Percentiles rank a stretch among this genome's conserved stretches.
Evolutionary conservation across 805 yeast genomes (phyloP).

Genomic region (Debaryomyces castellii): DNA sequence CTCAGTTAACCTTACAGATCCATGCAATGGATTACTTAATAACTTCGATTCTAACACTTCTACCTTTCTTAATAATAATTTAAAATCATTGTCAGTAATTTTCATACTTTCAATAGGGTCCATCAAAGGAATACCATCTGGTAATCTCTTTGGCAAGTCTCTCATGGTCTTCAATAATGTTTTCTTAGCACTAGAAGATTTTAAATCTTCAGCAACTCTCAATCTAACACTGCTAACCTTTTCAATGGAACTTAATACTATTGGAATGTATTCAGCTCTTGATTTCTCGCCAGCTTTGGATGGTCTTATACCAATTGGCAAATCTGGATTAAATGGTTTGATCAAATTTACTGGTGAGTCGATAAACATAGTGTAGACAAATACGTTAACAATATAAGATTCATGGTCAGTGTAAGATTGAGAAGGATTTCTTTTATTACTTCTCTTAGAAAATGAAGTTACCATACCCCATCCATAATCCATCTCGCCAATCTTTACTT

Average conservation of each 20-base stretch:
- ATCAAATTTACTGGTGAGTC: slow-evolving; percentile 84
- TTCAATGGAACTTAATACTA: slow-evolving; percentile 75
- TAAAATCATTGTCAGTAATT: slow-evolving; percentile 79
- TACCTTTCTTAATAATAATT: slow-evolving; percentile 67
- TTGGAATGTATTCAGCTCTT: slow-evolving; percentile 76
- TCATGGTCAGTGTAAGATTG: slow-evolving; percentile 79
- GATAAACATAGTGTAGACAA: slow-evolving; percentile 71
- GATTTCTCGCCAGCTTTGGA: slow-evolving; percentile 70
- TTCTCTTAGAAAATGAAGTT: slow-evolving; percentile 70
- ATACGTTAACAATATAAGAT: slow-evolving; percentile 81
- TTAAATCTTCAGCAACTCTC: slow-evolving; percentile 74
- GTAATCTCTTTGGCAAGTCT: slow-evolving; percentile 81
- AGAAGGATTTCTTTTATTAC: slow-evolving; percentile 55
- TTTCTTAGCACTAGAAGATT: slow-evolving; percentile 55
- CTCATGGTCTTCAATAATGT: slow-evolving; percentile 66
- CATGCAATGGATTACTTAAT: slow-evolving; percentile 64
- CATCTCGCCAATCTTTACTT: slow-evolving; percentile 56
- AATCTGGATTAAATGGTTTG: slow-evolving; percentile 71
- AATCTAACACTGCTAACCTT: slow-evolving; percentile 79
- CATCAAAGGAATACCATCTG: slow-evolving; percentile 86
- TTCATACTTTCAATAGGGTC: slow-evolving; percentile 94
- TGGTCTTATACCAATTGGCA: slow-evolving; percentile 89
- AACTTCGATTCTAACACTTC: slow-evolving; percentile 79
- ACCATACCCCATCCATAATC: slow-evolving; percentile 98
- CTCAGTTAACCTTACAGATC: slow-evolving; percentile 58